Conservation (phyloP, 306 rosid species). For the Castanospermum australe region DNA sequence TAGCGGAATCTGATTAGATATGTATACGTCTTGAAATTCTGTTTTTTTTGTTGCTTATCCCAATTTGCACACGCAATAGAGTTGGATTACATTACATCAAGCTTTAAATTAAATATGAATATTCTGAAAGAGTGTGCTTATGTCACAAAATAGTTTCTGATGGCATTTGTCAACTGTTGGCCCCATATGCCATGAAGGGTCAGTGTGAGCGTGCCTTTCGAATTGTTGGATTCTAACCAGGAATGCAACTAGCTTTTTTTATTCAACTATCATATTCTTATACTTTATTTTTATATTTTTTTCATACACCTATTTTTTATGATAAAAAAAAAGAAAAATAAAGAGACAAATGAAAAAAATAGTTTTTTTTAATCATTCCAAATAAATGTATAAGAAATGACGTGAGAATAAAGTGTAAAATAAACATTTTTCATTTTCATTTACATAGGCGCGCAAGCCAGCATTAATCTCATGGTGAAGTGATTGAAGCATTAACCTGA, state of each 20-base stretch:
- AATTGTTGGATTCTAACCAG: slow-evolving; percentile 1
- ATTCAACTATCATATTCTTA: no score
- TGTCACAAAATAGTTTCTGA: neutral
- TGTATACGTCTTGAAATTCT: neutral
- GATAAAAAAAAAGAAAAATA: no score
- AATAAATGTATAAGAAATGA: no score
- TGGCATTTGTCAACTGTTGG: slow-evolving; percentile 2
- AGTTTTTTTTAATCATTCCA: no score
- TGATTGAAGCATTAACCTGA: slow-evolving; percentile 61
- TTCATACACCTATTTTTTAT: no score
- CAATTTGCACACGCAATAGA: neutral
- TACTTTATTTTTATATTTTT: no score
- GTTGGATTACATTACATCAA: neutral
- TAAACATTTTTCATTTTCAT: no score
- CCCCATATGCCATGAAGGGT: neutral
- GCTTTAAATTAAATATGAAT: neutral
- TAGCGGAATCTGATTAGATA: slow-evolving; percentile 5
- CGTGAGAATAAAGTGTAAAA: no score
- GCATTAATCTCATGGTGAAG: neutral
- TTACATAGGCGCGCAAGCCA: neutral
- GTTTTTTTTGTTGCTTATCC: neutral
- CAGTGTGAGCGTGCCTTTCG: neutral
- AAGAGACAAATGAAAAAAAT: no score
- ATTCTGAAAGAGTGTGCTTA: neutral
- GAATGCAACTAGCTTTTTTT: slow-evolving; percentile 5